Evolutionary conservation across 2,329 filamentous ascomycete genomes (phyloP), one percentile per base, ranked within the genome.

Genomic region (Aspergillus ibericus): DNA sequence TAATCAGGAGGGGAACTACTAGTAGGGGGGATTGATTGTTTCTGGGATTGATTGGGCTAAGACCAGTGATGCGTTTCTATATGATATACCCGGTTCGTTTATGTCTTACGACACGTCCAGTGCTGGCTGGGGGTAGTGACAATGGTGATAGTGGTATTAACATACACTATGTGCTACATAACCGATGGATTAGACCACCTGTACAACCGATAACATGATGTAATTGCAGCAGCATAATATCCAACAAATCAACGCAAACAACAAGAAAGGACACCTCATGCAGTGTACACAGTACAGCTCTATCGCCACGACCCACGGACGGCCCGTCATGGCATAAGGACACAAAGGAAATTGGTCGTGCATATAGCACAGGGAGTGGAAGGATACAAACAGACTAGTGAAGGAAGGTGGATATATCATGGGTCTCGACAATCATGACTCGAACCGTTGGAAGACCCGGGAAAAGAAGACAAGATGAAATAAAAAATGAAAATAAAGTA

Each of bases 371-470:
- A 61, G 53, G 59, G 57, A 62, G 56, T 52, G 61, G 5, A 58
- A 47, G 15, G 46, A 53, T 25, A 44, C n/a, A 7, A 12, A 46
- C 10, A 25, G n/a, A 36, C 16, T 9, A 20, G 18, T 12, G 15
- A 56, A 50, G 48, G 36, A 20, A 60, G 47, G 50, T 25, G 25
- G 35, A 53, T 65, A 63, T 59, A 55, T 59, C 58, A 62, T 55
- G 42, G 38, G 58, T 50, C 59, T 55, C 32, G 44, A 53, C 42
- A 29, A 48, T 48, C 44, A 48, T 48, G 44, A 48, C 27, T 29
- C 25, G 25, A 48, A 48, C 44, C 44, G 44, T 27, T 48, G 44
- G 25, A 48, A 29, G 44, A 48, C 44, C 44, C 25, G 25, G 25
- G 18, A 18, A 25, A 27, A 38, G 8, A 34, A n/a, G 15, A 22